phyloP scores from a whole-genome alignment of 345 rosid genomes.

The Acer campestre region DNA sequence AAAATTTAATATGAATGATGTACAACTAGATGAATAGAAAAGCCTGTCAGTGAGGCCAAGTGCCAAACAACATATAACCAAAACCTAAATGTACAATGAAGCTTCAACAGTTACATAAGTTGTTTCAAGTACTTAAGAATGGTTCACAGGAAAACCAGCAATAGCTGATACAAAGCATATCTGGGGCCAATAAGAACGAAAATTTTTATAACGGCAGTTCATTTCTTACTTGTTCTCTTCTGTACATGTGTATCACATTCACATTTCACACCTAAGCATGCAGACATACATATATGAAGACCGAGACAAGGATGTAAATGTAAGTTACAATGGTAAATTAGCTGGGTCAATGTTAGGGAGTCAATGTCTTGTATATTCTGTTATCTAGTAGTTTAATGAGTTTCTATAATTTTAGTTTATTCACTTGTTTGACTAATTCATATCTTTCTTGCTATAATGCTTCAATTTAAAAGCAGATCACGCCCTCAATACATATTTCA shows the following conservation, averaged over 20 bases:
- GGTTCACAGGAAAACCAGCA: background rate
- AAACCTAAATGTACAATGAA: conserved; percentile 6
- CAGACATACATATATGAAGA: background rate
- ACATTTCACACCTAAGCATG: background rate
- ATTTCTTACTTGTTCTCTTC: too few relatives aligned
- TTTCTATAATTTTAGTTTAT: too few relatives aligned
- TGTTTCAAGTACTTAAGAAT: background rate
- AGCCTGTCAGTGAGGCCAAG: background rate
- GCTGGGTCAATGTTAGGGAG: background rate
- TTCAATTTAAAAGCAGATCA: too few relatives aligned
- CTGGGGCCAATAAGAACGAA: background rate
- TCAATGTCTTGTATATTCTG: too few relatives aligned
- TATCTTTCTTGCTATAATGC: too few relatives aligned
- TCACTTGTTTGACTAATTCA: too few relatives aligned
- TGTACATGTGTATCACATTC: background rate
- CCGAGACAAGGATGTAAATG: background rate
- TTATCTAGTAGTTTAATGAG: too few relatives aligned
- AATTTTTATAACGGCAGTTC: background rate
- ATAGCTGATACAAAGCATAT: too few relatives aligned
- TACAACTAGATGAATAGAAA: background rate
- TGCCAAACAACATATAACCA: background rate
- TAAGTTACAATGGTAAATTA: too few relatives aligned
- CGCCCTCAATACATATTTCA: too few relatives aligned
- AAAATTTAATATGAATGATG: background rate
- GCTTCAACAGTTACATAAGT: background rate